Percentiles rank a stretch among this genome's conserved stretches.
Evolutionary conservation across 495 filamentous ascomycete species (phyloP).

Genomic region (Podospora appendiculata): DNA sequence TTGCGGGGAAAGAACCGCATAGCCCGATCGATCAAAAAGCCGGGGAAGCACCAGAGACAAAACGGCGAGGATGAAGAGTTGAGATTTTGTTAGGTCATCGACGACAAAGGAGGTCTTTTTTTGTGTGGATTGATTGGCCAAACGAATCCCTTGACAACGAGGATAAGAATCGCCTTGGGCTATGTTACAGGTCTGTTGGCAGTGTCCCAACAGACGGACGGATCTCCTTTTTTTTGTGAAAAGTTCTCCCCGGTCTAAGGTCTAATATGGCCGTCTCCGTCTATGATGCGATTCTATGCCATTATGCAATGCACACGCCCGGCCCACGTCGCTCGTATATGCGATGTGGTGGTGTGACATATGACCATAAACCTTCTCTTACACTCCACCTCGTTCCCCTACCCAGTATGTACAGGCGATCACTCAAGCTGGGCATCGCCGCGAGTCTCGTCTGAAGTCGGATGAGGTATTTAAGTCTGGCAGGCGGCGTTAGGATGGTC

Average conservation of each 20-base stretch:
- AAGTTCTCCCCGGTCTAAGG: constrained; percentile 29
- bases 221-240: constrained; percentile 10
- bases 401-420: constrained; percentile 22
- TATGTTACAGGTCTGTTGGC: constrained; percentile 25
- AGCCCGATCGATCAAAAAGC: too few species aligned
- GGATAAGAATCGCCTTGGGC: constrained; percentile 18
- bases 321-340: constrained; percentile 12
- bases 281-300: constrained; percentile 29
- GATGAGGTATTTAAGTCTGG: constrained; percentile 21
- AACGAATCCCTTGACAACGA: not conserved
- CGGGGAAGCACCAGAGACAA: too few species aligned
- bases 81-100: not conserved
- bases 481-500: not conserved
- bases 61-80: not conserved
- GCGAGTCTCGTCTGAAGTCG: constrained; percentile 9
- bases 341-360: constrained; percentile 15
- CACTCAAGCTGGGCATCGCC: constrained; percentile 16
- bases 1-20: too few species aligned
- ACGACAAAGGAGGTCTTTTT: constrained; percentile 15
- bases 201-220: constrained; percentile 21
- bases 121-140: constrained; percentile 16
- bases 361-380: constrained; percentile 17
- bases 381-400: constrained; percentile 15
- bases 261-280: constrained; percentile 20
- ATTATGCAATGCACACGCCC: constrained; percentile 22